Evolutionary conservation across 306 rosid genomes (phyloP).

Genomic region (Morella rubra): DNA sequence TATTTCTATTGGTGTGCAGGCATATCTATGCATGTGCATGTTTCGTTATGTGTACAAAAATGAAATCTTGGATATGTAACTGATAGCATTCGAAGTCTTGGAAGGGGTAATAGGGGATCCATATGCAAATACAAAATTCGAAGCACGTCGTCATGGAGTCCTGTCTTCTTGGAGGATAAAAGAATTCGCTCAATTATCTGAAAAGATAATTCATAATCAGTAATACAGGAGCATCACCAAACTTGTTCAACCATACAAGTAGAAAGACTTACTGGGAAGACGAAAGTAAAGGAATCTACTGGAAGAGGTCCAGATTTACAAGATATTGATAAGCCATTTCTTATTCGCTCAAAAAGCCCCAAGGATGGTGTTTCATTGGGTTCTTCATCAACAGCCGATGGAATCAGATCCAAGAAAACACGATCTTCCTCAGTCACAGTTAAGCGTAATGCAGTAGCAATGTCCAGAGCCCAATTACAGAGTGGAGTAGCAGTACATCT

Average conservation of each 20-base stretch:
- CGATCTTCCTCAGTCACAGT: slow-evolving; percentile 68
- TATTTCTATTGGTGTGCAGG: too few relatives aligned
- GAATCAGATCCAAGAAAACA: slow-evolving; percentile 58
- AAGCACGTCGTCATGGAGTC: slow-evolving; percentile 81
- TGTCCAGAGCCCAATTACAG: slow-evolving; percentile 88
- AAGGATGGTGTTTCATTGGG: slow-evolving; percentile 44
- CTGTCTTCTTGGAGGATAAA: slow-evolving; percentile 82
- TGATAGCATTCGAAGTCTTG: slow-evolving; percentile 87
- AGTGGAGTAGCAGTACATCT: slow-evolving; percentile 85
- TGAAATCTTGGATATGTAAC: slow-evolving; percentile 41
- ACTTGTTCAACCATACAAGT: slow-evolving; percentile 24
- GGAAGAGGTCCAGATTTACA: slow-evolving; percentile 95
- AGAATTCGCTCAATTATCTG: slow-evolving; percentile 92
- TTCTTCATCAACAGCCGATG: slow-evolving; percentile 54
- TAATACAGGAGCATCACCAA: slow-evolving; percentile 21
- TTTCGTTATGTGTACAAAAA: neutral
- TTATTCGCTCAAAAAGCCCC: slow-evolving; percentile 75
- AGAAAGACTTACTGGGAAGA: slow-evolving; percentile 78
- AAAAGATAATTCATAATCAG: slow-evolving; percentile 30
- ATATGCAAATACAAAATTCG: slow-evolving; percentile 80
- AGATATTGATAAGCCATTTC: slow-evolving; percentile 71
- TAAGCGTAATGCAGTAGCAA: slow-evolving; percentile 86
- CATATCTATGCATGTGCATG: neutral
- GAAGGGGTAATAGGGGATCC: slow-evolving; percentile 92
- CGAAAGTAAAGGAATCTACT: slow-evolving; percentile 89